Base-by-base conservation (phyloP, 2,329 filamentous ascomycete genomes). In the Arthroderma sp. region DNA sequence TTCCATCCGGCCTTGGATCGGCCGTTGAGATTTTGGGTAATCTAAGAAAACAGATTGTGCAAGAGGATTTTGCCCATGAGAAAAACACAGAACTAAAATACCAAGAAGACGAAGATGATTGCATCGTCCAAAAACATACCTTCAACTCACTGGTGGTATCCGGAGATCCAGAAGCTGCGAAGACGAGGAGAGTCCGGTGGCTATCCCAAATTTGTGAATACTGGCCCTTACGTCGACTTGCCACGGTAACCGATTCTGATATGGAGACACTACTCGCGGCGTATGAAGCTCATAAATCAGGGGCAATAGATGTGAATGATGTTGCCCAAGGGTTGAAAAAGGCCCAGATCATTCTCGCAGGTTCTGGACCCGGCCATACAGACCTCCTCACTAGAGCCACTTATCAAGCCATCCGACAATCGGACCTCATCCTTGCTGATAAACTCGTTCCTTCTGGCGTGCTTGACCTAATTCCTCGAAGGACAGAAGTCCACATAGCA, bases 151-250 rank as follows among this genome's bases (percentile, higher is more conserved):
- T 98, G 3, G 74, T 96, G 5, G 77, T 60, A 41, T 48, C 73
- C 0, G 80, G 85, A 39, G 85, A 91, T 56, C 66, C 75, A 1
- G 81, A 83, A 48, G 81, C 81, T 3, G 77, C 79, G 10, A 86
- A 86, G 59, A 87, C 77, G 22, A 73, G 89, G 48, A 76, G 91
- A 42, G 88, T 94, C 71, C 77, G 91, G 47, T 98, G 91, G 91
- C 71, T 98, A 1, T 78, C 83, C 15, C 91, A 98, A 61, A 86
- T 98, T 43, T 98, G 91, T 72, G 91, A 98, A 68, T 98, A 98
- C 66, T 98, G 91, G 91, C 88, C 91, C 1, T 72, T 98, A 28
- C 80, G 80, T 50, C 78, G 84, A 11, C 74, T 98, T 1, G 86
- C 87, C 5, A 72, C 74, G 36, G 81, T 96, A 50, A 81, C 76